Evolutionary conservation across 176 grass and related monocot species (phyloP), one percentile per base, ranked within the genome.

Genomic region (Phoenix roebelenii): DNA sequence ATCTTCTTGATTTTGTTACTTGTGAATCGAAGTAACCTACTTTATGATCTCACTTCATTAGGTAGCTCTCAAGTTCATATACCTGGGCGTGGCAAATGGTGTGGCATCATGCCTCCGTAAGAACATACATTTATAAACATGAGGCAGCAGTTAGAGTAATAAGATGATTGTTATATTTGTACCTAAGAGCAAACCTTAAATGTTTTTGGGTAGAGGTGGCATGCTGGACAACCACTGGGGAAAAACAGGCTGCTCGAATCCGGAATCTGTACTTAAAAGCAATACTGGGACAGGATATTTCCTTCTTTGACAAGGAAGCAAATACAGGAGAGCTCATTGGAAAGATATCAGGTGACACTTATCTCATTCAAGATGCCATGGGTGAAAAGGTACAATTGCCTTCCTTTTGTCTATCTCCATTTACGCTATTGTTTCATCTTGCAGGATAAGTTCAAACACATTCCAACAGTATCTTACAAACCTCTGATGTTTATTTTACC

Each of bases 291-390:
- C 63, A 65, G 16, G 63, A 65, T 52, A 65, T 65, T 65, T 22
- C 49, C 16, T 65, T 65, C 63, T 65, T 65, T 9, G 63, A 65
- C 49, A 65, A 23, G 44, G 49, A 51, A 26, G 63, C 49, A 52
- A 65, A 65, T 15, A 52, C 63, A 17, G 63, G 63, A 52, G 63
- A 65, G 15, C 16, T 48, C 1, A 16, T 65, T 22, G 63, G n/a
- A 26, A 65, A 65, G 49, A 65, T 65, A 16, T 65, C 63, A 65
- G 63, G 63, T 52, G 63, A 26, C 22, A 65, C 63, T 25, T 52
- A 52, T 51, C 63, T 65, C 48, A 65, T 65, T 65, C 63, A 65
- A 25, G 63, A 65, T 25, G 63, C 63, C 22, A 65, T 65, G 16
- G 63, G 63, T 52, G 63, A 65, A 52, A 65, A 65, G 63, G 63